Evolutionary conservation across 768 basidiomycete species (phyloP).

Genomic region (Asterophora lycoperdoides): DNA sequence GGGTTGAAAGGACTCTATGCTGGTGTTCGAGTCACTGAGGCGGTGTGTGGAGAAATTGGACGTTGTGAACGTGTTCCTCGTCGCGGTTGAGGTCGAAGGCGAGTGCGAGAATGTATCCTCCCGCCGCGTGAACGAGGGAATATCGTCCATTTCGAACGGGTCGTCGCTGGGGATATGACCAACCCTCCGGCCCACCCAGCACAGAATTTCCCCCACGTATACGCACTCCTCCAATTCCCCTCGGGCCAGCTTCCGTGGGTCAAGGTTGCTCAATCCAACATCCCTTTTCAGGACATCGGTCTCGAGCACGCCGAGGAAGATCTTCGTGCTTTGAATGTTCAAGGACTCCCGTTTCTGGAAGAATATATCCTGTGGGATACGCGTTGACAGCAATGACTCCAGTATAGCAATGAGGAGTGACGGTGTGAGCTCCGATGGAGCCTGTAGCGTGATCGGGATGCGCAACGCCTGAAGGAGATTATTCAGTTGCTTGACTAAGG

Average conservation of each 20-base stretch:
- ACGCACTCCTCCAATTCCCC: slow-evolving; percentile 66
- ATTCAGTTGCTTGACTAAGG: slow-evolving; percentile 16
- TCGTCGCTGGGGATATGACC: slow-evolving; percentile 25
- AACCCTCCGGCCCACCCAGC: slow-evolving; percentile 56
- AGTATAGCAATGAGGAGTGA: slow-evolving; percentile 67
- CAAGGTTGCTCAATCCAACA: slow-evolving; percentile 61
- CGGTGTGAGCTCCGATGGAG: slow-evolving; percentile 64
- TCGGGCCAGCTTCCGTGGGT: slow-evolving; percentile 58
- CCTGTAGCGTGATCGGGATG: slow-evolving; percentile 30
- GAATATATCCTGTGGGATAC: slow-evolving; percentile 37
- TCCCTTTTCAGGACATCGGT: slow-evolving; percentile 56
- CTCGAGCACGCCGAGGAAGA: slow-evolving; percentile 72
- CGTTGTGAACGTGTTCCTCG: slow-evolving; percentile 20
- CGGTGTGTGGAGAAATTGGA: slow-evolving; percentile 19
- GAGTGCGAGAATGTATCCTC: slow-evolving; percentile 10
- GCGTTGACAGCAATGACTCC: slow-evolving; percentile 52
- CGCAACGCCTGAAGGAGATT: slow-evolving; percentile 12
- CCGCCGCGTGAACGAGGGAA: not conserved
- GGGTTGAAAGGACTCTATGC: slow-evolving; percentile 19
- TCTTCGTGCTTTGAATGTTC: slow-evolving; percentile 65
- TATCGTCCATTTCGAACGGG: slow-evolving; percentile 8
- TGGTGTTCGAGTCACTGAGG: slow-evolving; percentile 27
- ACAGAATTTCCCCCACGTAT: slow-evolving; percentile 61
- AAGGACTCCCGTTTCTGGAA: slow-evolving; percentile 20
- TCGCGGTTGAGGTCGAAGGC: slow-evolving; percentile 32